Percentiles rank a stretch among this genome's conserved stretches.
Evolutionary conservation across 202 grass and related monocot genomes (phyloP).

Genomic region (Schoenoplectus triqueter): DNA sequence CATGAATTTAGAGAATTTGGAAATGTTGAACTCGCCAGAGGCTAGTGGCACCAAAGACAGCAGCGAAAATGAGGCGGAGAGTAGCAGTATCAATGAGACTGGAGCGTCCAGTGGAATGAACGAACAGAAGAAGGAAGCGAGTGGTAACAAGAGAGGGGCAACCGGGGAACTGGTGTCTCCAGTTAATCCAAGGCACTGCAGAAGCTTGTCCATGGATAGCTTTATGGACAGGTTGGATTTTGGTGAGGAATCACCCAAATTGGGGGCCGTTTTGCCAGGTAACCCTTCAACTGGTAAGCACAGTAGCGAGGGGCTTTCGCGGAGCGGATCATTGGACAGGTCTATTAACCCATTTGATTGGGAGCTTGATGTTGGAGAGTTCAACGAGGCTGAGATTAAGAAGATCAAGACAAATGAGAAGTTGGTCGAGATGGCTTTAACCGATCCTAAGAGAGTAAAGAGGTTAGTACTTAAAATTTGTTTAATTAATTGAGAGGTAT

Average conservation of each 20-base stretch:
- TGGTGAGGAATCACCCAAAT: slow-evolving; percentile 52
- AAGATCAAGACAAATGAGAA: slow-evolving; percentile 74
- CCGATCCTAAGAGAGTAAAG: slow-evolving; percentile 87
- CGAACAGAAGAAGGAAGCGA: slow-evolving; percentile 42
- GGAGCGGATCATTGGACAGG: slow-evolving; percentile 45
- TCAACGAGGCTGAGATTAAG: slow-evolving; percentile 68
- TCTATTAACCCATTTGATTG: slow-evolving; percentile 38
- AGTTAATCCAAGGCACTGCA: slow-evolving; percentile 53
- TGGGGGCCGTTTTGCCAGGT: slow-evolving; percentile 37
- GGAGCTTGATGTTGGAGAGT: slow-evolving; percentile 57
- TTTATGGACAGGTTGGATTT: slow-evolving; percentile 55
- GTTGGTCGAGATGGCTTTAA: slow-evolving; percentile 61
- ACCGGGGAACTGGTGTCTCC: slow-evolving; percentile 19
- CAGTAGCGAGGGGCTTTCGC: slow-evolving; percentile 21
- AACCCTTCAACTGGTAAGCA: not conserved
- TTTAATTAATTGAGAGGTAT: not conserved
- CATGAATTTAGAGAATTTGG: slow-evolving; percentile 71
- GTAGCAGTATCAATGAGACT: slow-evolving; percentile 45
- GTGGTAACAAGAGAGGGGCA: slow-evolving; percentile 46
- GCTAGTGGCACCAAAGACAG: slow-evolving; percentile 49
- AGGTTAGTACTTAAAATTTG: slow-evolving; percentile 50
- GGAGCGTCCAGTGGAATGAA: slow-evolving; percentile 35
- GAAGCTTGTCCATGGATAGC: slow-evolving; percentile 78
- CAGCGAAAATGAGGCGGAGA: slow-evolving; percentile 67
- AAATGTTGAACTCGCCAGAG: slow-evolving; percentile 45